These are phyloP conservation scores for Ziziphus jujuba DNA, from an alignment of 306 rosid species.

Conservation along the genomic window DNA sequence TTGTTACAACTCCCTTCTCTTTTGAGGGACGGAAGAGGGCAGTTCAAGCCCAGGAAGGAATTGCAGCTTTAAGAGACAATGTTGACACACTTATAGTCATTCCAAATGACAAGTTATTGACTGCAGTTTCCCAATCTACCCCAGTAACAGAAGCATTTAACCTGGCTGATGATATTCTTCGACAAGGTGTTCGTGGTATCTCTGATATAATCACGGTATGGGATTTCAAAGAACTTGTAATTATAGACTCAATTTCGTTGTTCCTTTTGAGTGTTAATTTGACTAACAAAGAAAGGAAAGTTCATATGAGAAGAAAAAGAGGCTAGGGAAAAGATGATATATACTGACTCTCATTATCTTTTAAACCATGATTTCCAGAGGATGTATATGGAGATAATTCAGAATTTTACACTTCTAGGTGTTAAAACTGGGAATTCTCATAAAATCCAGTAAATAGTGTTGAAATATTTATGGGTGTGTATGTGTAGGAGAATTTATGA, in stretches of 20 bases:
- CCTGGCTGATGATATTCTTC: conserved; percentile 95
- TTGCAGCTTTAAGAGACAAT: conserved; percentile 92
- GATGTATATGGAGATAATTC: background rate
- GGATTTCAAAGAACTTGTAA: background rate
- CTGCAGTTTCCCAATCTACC: conserved; percentile 93
- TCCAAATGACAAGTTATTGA: conserved; percentile 97
- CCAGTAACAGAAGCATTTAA: conserved; percentile 99
- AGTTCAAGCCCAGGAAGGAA: conserved; percentile 99
- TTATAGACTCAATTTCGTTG: background rate
- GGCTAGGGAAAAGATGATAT: background rate
- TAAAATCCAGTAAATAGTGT: background rate
- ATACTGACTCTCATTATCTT: too few relatives aligned
- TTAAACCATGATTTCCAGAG: too few relatives aligned
- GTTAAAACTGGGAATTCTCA: conserved; percentile 3
- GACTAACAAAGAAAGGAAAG: background rate
- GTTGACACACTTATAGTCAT: conserved; percentile 96
- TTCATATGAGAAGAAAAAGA: background rate
- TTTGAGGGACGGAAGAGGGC: conserved; percentile 98
- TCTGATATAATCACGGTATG: conserved; percentile 98
- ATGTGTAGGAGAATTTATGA: too few relatives aligned
- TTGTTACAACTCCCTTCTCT: conserved; percentile 96
- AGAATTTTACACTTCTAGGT: background rate
- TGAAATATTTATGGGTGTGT: background rate
- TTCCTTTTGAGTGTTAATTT: background rate
- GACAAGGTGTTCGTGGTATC: conserved; percentile 99